Evolutionary conservation across 768 basidiomycete genomes (phyloP).

Genomic region (Russula foetens): DNA sequence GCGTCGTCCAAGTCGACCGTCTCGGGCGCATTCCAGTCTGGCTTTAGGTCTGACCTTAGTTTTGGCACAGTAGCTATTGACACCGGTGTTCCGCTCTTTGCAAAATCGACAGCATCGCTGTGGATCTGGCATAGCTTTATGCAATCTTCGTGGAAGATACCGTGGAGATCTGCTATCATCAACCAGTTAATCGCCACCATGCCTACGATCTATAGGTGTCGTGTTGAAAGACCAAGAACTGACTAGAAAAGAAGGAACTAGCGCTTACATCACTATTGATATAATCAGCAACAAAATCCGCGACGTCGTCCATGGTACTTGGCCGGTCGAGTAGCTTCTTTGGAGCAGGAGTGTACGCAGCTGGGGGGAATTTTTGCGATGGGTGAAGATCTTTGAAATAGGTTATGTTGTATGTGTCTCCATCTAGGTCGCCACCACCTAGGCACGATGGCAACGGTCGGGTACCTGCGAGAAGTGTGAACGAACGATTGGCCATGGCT

Average conservation of each 20-base stretch:
- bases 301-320: constrained; percentile 56
- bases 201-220: constrained; percentile 42
- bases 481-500: not conserved
- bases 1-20: constrained; percentile 29
- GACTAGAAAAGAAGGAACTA: not conserved
- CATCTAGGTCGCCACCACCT: constrained; percentile 66
- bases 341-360: constrained; percentile 40
- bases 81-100: constrained; percentile 39
- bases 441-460: constrained; percentile 55
- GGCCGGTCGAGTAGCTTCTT: constrained; percentile 38
- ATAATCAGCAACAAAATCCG: constrained; percentile 62
- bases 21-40: constrained; percentile 65
- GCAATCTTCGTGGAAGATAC: constrained; percentile 47
- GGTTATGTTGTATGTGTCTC: constrained; percentile 47
- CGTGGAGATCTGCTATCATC: constrained; percentile 50
- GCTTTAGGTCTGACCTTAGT: constrained; percentile 31
- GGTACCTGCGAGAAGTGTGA: constrained; percentile 31
- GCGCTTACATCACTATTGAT: constrained; percentile 43
- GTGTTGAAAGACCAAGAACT: not conserved
- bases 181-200: constrained; percentile 57
- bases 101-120: constrained; percentile 60
- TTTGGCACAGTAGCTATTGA: constrained; percentile 34
- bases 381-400: constrained; percentile 23
- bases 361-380: constrained; percentile 29
- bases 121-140: constrained; percentile 46